Percentiles rank a stretch among this genome's conserved stretches.
phyloP scores from a whole-genome alignment of 2,329 filamentous ascomycete species.

The Ophiognomonia clavigignenti-juglandacearum region DNA sequence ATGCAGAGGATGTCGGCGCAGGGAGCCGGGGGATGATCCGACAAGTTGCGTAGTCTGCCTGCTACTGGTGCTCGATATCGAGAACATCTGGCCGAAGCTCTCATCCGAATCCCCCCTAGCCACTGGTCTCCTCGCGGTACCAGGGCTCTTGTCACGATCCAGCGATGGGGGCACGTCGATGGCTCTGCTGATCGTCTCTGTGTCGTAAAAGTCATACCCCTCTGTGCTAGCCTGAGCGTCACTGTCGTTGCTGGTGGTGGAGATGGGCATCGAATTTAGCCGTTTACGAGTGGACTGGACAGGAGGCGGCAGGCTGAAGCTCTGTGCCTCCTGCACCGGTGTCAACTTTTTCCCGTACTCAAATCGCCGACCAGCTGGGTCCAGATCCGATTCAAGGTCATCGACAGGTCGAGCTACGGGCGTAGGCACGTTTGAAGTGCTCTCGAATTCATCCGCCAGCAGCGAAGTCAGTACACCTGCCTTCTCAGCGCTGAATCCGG shows the following conservation, averaged over 20 bases:
- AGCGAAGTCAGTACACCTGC: constrained; percentile 36
- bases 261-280: constrained; percentile 46
- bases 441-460: constrained; percentile 53
- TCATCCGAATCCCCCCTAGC: constrained; percentile 53
- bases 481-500: constrained; percentile 29
- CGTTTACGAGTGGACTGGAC: constrained; percentile 33
- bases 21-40: constrained; percentile 29
- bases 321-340: constrained; percentile 45
- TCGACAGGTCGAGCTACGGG: constrained; percentile 51
- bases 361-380: constrained; percentile 20
- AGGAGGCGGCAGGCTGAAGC: constrained; percentile 44
- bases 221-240: constrained; percentile 48
- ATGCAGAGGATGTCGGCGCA: constrained; percentile 9
- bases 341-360: constrained; percentile 36
- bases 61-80: constrained; percentile 44
- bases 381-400: constrained; percentile 22
- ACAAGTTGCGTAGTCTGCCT: constrained; percentile 33
- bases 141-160: constrained; percentile 34
- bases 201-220: constrained; percentile 62
- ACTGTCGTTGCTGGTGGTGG: constrained; percentile 46
- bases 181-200: constrained; percentile 46
- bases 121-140: constrained; percentile 23
- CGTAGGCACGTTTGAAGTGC: constrained; percentile 58
- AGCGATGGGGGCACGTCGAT: constrained; percentile 47
- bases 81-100: constrained; percentile 55